Evolutionary conservation across 2,329 filamentous ascomycete species (phyloP), one percentile per base, ranked within the genome.

Genomic region (Verticillium nubilum): DNA sequence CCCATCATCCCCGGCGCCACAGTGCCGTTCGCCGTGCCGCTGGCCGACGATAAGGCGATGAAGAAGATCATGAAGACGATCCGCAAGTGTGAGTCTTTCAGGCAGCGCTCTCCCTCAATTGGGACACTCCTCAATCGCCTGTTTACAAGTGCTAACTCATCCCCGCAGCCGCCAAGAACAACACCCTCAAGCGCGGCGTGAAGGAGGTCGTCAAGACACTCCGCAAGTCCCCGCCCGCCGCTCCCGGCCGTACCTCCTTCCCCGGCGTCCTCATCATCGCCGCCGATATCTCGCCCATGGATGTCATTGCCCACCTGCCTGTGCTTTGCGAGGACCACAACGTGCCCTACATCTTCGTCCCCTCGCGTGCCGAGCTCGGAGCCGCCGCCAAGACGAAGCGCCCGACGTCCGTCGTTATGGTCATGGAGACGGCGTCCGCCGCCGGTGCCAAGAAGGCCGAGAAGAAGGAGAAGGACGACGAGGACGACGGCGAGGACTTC

Each of bases 151-250:
- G 42, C 42, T 50, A 19, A 50, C 19, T 61, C 47, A 58, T 26
- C 29, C 53, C 12, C 27, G 60, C 76, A 98, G 95, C 94, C 67
- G 93, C 95, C 69, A 97, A 96, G 79, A 87, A 92, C 79, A 96
- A 96, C 80, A 90, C 91, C 61, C 90, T 99, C 72, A 96, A 97
- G 81, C 93, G 95, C 72, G 95, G 95, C 72, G 95, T 99, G 66
- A 99, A 99, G 79, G 95, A 99, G 80, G 94, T 97, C 72, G 93
- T 98, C 80, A 99, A 99, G 81, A 90, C 93, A 33, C 90, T 99
- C 68, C 92, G 95, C 80, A 98, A 98, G 81, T 94, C 92, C 15
- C 83, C 90, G 60, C 76, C 86, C 67, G 84, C 87, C 60, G 84
- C 86, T n/a, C 83, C 86, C 62, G 83, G 85, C 65, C 80, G 85